Conservation (phyloP, 345 rosid species). For the Mercurialis annua region DNA sequence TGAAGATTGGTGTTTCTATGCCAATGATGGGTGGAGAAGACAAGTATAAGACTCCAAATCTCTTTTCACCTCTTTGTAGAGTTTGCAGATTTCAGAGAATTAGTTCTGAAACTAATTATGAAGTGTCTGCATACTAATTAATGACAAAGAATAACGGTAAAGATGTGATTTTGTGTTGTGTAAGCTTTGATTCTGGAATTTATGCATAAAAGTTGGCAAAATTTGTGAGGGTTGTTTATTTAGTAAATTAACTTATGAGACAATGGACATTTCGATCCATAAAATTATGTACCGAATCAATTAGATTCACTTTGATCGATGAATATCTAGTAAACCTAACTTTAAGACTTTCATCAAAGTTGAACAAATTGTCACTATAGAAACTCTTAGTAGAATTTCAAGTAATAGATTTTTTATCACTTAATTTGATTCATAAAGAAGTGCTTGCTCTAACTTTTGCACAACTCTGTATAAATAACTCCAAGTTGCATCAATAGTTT, state of each 20-base stretch:
- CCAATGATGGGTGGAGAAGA: constrained; percentile 74
- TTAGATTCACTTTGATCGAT: no score
- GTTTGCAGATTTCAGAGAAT: constrained; percentile 45
- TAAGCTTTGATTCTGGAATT: neutral
- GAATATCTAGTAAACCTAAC: no score
- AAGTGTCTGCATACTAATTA: neutral
- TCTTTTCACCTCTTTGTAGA: constrained; percentile 49
- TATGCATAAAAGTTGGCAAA: neutral
- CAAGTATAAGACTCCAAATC: constrained; percentile 54
- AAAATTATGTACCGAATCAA: no score
- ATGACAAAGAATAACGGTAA: constrained; percentile 2
- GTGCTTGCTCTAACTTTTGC: no score
- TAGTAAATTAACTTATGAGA: no score
- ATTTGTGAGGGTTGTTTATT: neutral
- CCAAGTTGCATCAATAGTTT: neutral
- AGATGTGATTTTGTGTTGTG: neutral
- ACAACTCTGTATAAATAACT: no score
- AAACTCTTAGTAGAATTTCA: no score
- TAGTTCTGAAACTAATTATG: constrained; percentile 3
- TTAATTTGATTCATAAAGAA: no score
- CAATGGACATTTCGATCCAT: no score
- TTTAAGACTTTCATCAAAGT: no score
- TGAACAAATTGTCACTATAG: no score
- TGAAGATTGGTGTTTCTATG: constrained; percentile 62
- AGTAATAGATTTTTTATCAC: no score